Evolutionary conservation across 345 rosid species (phyloP), one percentile per base, ranked within the genome.

Genomic region (Moricandia arvensis): DNA sequence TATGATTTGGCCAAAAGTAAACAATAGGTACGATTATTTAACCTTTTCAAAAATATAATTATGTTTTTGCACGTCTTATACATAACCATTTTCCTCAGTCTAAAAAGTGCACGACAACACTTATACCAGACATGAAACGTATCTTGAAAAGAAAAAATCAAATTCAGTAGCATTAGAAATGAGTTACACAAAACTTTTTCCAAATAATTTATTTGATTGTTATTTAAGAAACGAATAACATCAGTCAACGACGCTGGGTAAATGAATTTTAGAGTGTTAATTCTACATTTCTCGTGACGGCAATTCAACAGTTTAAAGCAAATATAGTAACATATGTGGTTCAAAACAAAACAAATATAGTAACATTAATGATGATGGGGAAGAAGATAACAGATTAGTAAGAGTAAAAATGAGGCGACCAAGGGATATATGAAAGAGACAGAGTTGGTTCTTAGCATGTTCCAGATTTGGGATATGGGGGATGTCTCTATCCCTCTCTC

Each of bases 401-500:
- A 27, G 63, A 27, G 63, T 63, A 37, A 9, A n/a, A 73, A 64
- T 16, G 63, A 73, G 58, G 63, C 41, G 41, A 54, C n/a, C n/a
- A 64, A 63, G 18, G 6, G 41, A 63, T 68, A 64, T 54, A 61
- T 73, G 71, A 73, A 35, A 55, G 58, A 38, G 64, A 73, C 64
- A 12, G 55, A 73, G 17, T 55, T 54, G 77, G 70, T 64, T 64
- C 64, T 4, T 12, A 37, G 77, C 70, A 73, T 57, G 31, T 24
- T 63, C 64, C 63, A 63, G 30, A 63, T 63, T 63, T 73, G 77
- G 77, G 77, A 54, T 10, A 73, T 63, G 57, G 71, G 77, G 57
- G 77, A 73, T 73, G 77, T 73, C 37, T 38, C 70, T 35, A 47
- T 47, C 30, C 37, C 64, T 34, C 54, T 27, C 57, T 73, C 64